phyloP scores from a whole-genome alignment of 129 eudicot genomes.

The Artemisia tridentata region DNA sequence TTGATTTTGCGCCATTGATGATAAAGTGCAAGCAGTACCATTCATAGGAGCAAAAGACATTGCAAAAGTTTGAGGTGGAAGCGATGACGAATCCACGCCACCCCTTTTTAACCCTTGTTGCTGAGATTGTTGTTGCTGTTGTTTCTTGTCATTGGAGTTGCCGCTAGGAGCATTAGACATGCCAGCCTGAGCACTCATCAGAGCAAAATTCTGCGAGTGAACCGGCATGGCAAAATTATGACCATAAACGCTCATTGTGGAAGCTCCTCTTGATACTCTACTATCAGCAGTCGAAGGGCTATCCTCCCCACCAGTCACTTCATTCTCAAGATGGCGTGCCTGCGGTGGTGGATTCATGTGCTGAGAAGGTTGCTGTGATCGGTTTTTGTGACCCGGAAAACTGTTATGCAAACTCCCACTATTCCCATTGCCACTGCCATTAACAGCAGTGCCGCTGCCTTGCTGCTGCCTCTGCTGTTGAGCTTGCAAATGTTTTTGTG shows the following conservation, averaged over 20 bases:
- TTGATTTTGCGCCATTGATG: slow-evolving; percentile 68
- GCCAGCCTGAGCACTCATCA: slow-evolving; percentile 53
- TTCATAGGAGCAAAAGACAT: slow-evolving; percentile 84
- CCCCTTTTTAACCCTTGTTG: slow-evolving; percentile 45
- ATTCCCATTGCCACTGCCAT: slow-evolving; percentile 56
- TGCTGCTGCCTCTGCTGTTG: slow-evolving; percentile 70
- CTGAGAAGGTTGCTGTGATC: slow-evolving; percentile 52
- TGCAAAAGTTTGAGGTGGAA: slow-evolving; percentile 67
- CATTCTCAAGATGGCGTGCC: slow-evolving; percentile 55
- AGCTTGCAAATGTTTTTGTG: slow-evolving; percentile 78
- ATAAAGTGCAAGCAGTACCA: slow-evolving; percentile 54
- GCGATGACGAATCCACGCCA: slow-evolving; percentile 44
- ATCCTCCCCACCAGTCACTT: slow-evolving; percentile 63
- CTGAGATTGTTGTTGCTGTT: slow-evolving; percentile 55
- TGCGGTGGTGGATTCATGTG: slow-evolving; percentile 41
- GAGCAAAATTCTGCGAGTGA: slow-evolving; percentile 58
- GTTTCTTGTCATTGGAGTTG: slow-evolving; percentile 63
- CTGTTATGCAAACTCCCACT: slow-evolving; percentile 46
- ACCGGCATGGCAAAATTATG: slow-evolving; percentile 76
- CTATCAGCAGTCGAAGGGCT: slow-evolving; percentile 77
- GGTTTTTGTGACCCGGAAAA: slow-evolving; percentile 49
- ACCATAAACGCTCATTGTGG: slow-evolving; percentile 58
- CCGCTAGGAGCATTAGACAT: slow-evolving; percentile 32
- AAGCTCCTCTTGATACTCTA: slow-evolving; percentile 45
- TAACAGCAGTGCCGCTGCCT: slow-evolving; percentile 41